Conservation (phyloP, 306 rosid genomes). For the Hippophae rhamnoides region DNA sequence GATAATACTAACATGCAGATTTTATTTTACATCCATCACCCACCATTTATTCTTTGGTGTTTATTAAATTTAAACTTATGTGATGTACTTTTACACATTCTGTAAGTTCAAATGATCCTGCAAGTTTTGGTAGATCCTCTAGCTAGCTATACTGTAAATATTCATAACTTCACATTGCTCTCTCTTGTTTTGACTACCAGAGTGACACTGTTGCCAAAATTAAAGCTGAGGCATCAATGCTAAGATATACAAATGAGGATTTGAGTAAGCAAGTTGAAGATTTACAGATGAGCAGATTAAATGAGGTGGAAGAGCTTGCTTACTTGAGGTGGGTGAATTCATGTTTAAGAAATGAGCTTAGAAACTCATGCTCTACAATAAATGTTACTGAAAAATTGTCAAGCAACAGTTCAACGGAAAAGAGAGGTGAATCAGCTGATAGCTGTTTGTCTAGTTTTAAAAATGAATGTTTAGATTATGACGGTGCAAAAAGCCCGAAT, state of each 20-base stretch:
- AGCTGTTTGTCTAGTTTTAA: conserved; percentile 39
- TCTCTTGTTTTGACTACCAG: conserved; percentile 27
- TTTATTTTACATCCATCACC: too few species aligned
- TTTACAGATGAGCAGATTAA: conserved; percentile 76
- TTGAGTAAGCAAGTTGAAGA: conserved; percentile 94
- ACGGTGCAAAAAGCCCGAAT: conserved; percentile 44
- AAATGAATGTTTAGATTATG: conserved; percentile 33
- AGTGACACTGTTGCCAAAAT: conserved; percentile 67
- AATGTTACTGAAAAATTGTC: conserved; percentile 42
- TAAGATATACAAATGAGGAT: conserved; percentile 79
- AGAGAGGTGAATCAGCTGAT: conserved; percentile 38
- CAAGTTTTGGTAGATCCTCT: too few species aligned
- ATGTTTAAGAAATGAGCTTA: conserved; percentile 73
- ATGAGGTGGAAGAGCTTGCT: conserved; percentile 97
- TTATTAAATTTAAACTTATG: too few species aligned
- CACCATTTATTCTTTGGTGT: too few species aligned
- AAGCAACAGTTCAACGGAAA: conserved; percentile 43
- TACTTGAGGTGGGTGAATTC: conserved; percentile 98
- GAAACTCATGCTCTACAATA: conserved; percentile 46
- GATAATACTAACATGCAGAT: too few species aligned
- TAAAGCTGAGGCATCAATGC: conserved; percentile 79
- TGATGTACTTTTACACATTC: too few species aligned
- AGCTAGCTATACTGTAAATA: neutral
- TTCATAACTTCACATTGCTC: neutral
- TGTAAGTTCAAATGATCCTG: too few species aligned